Conservation (phyloP, 805 yeast genomes). For the Osmozyma mogii region DNA sequence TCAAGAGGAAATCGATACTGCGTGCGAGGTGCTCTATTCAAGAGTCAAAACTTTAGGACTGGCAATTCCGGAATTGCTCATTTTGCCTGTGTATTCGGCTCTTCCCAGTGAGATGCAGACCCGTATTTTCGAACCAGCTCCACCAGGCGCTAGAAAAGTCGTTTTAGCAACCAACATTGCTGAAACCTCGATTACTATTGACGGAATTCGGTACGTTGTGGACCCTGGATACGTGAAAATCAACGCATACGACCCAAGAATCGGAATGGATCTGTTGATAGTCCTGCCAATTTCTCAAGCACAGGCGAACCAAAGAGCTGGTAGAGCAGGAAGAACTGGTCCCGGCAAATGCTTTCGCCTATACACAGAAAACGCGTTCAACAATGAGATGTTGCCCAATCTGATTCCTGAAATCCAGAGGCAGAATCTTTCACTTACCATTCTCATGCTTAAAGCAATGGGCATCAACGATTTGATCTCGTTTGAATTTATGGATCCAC, state of each 20-base stretch:
- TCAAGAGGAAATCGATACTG: slow-evolving; percentile 89
- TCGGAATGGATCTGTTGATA: slow-evolving; percentile 85
- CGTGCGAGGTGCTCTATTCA: slow-evolving; percentile 66
- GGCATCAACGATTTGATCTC: slow-evolving; percentile 73
- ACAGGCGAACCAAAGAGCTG: slow-evolving; percentile 91
- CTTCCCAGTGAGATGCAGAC: slow-evolving; percentile 88
- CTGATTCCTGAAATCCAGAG: slow-evolving; percentile 89
- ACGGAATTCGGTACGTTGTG: slow-evolving; percentile 83
- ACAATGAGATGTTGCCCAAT: slow-evolving; percentile 68
- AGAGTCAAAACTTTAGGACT: slow-evolving; percentile 59
- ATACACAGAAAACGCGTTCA: slow-evolving; percentile 78
- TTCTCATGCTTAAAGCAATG: slow-evolving; percentile 81
- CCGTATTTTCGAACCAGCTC: slow-evolving; percentile 83
- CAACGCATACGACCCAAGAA: slow-evolving; percentile 77
- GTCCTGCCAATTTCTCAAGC: slow-evolving; percentile 90
- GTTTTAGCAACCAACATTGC: slow-evolving; percentile 92
- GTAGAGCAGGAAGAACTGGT: slow-evolving; percentile 96
- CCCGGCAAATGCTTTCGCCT: slow-evolving; percentile 91
- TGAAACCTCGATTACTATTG: slow-evolving; percentile 93
- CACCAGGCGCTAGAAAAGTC: slow-evolving; percentile 70
- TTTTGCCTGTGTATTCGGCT: slow-evolving; percentile 86
- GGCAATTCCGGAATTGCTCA: slow-evolving; percentile 55
- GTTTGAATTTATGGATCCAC: slow-evolving; percentile 91
- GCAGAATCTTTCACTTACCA: slow-evolving; percentile 76
- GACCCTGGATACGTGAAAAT: slow-evolving; percentile 95